phyloP scores from a whole-genome alignment of 768 basidiomycete species.

The Peribolospora kevripleyi region DNA sequence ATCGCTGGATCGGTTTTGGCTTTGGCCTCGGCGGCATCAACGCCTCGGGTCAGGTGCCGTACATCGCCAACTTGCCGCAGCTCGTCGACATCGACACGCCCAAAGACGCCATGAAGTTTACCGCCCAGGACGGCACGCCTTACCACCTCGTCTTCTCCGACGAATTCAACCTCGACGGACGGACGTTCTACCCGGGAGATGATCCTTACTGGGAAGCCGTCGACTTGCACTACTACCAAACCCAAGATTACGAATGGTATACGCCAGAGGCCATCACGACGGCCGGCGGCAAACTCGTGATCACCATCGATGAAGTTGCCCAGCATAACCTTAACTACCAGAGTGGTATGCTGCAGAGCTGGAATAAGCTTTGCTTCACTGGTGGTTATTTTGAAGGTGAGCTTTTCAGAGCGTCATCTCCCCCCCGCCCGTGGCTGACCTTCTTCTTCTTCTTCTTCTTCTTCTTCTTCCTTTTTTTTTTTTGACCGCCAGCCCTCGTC shows the following conservation, averaged over 20 bases:
- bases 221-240: slow-evolving; percentile 50
- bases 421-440: slow-evolving; percentile 8
- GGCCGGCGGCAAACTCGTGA: slow-evolving; percentile 36
- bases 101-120: slow-evolving; percentile 28
- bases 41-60: slow-evolving; percentile 39
- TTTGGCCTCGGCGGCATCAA: slow-evolving; percentile 41
- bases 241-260: slow-evolving; percentile 37
- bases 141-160: slow-evolving; percentile 69
- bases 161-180: slow-evolving; percentile 50
- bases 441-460: not conserved
- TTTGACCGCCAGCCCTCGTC: not conserved
- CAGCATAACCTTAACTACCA: slow-evolving; percentile 62
- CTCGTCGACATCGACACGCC: slow-evolving; percentile 65
- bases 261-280: slow-evolving; percentile 58
- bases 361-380: slow-evolving; percentile 94
- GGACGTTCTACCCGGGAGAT: slow-evolving; percentile 36
- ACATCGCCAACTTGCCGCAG: slow-evolving; percentile 18
- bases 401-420: not conserved
- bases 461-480: not conserved
- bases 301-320: slow-evolving; percentile 39
- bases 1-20: not conserved
- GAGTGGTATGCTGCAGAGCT: slow-evolving; percentile 49
- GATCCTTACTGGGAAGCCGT: slow-evolving; percentile 34
- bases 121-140: slow-evolving; percentile 48
- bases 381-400: slow-evolving; percentile 60